Conservation (phyloP, 2,329 filamentous ascomycete genomes). For the Trichophaea hybrida region DNA sequence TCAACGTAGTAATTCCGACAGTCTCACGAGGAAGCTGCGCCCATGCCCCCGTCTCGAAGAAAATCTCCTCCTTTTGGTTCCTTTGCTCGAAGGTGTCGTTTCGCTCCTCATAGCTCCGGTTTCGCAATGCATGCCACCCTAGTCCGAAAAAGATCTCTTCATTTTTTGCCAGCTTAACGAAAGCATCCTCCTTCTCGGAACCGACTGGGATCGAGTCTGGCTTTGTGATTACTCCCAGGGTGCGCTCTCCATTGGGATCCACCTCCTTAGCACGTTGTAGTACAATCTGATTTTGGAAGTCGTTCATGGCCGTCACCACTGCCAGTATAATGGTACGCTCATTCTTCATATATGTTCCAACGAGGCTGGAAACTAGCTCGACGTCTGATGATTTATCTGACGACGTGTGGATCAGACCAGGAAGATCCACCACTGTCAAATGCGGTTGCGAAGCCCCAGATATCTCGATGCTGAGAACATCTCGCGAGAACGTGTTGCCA, state of each 20-base stretch:
- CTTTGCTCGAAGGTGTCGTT: slow-evolving; percentile 18
- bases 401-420: too few species aligned
- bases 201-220: slow-evolving; percentile 19
- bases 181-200: slow-evolving; percentile 24
- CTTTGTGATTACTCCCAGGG: slow-evolving; percentile 27
- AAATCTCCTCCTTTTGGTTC: neutral
- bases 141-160: slow-evolving; percentile 33
- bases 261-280: slow-evolving; percentile 20
- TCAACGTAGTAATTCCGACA: too few species aligned
- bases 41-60: too few species aligned
- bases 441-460: too few species aligned
- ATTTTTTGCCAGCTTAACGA: slow-evolving; percentile 32
- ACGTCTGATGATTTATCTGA: too few species aligned
- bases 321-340: slow-evolving; percentile 18
- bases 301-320: slow-evolving; percentile 7
- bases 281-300: slow-evolving; percentile 24
- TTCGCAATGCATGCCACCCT: slow-evolving; percentile 39
- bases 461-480: too few species aligned
- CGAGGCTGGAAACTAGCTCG: too few species aligned
- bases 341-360: too few species aligned
- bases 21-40: too few species aligned
- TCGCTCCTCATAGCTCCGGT: slow-evolving; percentile 33
- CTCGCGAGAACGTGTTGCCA: too few species aligned
- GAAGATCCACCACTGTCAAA: too few species aligned
- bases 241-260: slow-evolving; percentile 22